Base-by-base conservation (phyloP, 2,329 filamentous ascomycete genomes). In the Epichloe sylvatica region DNA sequence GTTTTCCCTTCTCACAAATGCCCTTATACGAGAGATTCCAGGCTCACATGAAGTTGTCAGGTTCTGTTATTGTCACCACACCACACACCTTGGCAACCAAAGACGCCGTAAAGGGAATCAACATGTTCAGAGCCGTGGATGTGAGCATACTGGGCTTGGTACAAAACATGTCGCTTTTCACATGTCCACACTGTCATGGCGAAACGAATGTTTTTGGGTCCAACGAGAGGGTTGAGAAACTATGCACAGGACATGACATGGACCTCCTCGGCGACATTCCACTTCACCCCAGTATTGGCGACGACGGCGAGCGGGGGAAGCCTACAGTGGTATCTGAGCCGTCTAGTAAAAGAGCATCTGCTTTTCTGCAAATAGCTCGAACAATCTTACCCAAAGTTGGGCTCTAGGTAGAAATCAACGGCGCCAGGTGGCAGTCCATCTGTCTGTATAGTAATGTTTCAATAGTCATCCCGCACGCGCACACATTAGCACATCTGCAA, bases 41-140 rank as follows among this genome's bases (percentile, higher is more conserved):
- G 30, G 17, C 39, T 41, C 17, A 49, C 15, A 21, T 42, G 38
- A 13, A 50, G 21, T 2, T 15, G 15, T 19, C 37, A 84, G 82
- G 84, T 17, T 83, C 86, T 0, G 73, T 97, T 15, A 86, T 98
- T 36, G 82, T 98, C 2, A 92, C 88, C 0, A 98, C 92, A 0
- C 92, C 92, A 2, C 92, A 98, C 64, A 88, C 94, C 47, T 79
- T 98, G 30, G 88, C 91, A 1, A 78, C 96, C 2, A 88, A 91
- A 58, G 92, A 98, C 60, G 91, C 92, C 1, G 77, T 94, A 19
- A 88, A 92, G 58, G 92, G 92, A 3, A 84, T 96, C 54, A 86
- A 87, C 58, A 89, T 98, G 80, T 97, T 97, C 68, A 80, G 82
- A 58, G 91, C 87, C 59, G 86, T 94, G 58, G 72, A 84, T 49